Evolutionary conservation across 768 basidiomycete genomes (phyloP), one percentile per base, ranked within the genome.

Genomic region (Coprinellus aureogranulatus): DNA sequence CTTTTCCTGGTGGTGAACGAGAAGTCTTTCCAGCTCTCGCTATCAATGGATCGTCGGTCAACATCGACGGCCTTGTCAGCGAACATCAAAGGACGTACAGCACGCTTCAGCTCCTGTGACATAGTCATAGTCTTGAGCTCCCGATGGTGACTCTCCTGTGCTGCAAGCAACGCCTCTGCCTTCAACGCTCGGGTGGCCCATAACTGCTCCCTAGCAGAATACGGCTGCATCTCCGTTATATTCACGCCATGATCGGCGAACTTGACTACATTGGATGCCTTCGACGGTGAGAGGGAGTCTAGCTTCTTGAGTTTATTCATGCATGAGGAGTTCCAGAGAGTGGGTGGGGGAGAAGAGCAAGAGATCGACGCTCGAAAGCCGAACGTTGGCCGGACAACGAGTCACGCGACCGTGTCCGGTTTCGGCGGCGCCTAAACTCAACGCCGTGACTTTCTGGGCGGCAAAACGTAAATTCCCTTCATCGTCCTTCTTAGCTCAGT

Each of bases 181-280:
- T 81, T 77, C 23, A 87, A 62, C 2, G 88, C 87, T 2, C 88
- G 81, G 16, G 80, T 72, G 26, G 84, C 84, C 89, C 89, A 90
- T 64, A 88, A 87, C 59, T 81, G 83, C 61, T 85, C 85, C 22
- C 53, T 61, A 6, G 65, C 62, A 8, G 69, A 69, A 42, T 67
- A 53, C 1, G 70, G 66, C 10, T 66, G 61, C 26, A 61, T 23
- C 23, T 59, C 58, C 8, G 50, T 30, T 31, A 23, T 47, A 14
- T 37, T 34, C 6, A 16, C 12, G 10, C 26, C 20, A 16, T 44
- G 14, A 44, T 45, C 34, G 28, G n/a, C 20, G 26, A 52, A 27
- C 10, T 49, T 37, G 25, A 47, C 25, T 18, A 45, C 27, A 6
- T n/a, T 22, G 40, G 57, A 44, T 25, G 26, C n/a, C 26, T 58